These are phyloP conservation scores for Ogataea saltuana DNA, from an alignment of 805 yeast genomes.

Conservation along the genomic window DNA sequence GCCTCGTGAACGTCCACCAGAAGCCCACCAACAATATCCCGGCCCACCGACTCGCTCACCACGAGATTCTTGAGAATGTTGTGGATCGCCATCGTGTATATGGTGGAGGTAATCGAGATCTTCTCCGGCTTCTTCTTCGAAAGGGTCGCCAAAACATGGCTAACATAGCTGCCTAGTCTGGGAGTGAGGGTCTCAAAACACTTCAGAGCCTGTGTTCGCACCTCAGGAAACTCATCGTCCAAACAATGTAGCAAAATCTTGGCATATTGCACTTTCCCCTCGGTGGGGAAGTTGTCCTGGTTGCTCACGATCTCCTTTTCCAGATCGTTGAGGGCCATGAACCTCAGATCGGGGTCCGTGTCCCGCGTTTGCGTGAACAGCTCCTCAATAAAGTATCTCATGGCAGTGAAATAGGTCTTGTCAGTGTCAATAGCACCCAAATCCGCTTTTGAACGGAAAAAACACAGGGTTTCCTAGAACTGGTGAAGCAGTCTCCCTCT, in stretches of 20 bases:
- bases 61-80: slow-evolving; percentile 40
- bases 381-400: slow-evolving; percentile 31
- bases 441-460: no score
- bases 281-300: slow-evolving; percentile 40
- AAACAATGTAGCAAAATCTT: slow-evolving; percentile 36
- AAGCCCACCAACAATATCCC: slow-evolving; percentile 38
- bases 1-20: slow-evolving; percentile 36
- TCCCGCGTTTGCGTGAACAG: slow-evolving; percentile 51
- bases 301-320: slow-evolving; percentile 41
- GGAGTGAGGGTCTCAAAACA: slow-evolving; percentile 44
- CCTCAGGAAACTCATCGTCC: slow-evolving; percentile 67
- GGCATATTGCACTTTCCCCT: slow-evolving; percentile 36
- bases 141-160: slow-evolving; percentile 34
- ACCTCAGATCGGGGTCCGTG: slow-evolving; percentile 79
- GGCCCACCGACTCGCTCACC: slow-evolving; percentile 21
- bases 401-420: slow-evolving; percentile 1
- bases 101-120: slow-evolving; percentile 44
- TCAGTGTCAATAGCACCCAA: no score
- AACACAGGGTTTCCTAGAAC: no score
- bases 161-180: slow-evolving; percentile 35
- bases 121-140: slow-evolving; percentile 28
- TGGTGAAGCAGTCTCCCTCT: slow-evolving; percentile 4
- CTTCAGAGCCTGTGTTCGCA: slow-evolving; percentile 71
- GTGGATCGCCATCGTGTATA: slow-evolving; percentile 54
- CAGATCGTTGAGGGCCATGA: slow-evolving; percentile 81